Conservation (phyloP, 73 alveolate species). For the Paramecium bursaria region DNA sequence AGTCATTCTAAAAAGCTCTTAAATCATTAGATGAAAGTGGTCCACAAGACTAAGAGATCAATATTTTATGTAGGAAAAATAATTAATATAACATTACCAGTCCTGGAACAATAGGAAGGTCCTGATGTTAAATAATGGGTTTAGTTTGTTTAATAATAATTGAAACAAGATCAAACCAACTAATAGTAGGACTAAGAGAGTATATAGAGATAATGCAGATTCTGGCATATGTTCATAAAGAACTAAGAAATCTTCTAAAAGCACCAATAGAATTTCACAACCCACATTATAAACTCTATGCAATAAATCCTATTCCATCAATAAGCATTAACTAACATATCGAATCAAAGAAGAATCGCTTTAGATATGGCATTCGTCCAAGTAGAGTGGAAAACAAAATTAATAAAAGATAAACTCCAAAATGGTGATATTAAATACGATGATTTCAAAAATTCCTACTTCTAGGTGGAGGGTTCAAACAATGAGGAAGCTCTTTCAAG, state of each 20-base stretch:
- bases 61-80: constrained; percentile 42
- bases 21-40: constrained; percentile 55
- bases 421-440: neutral
- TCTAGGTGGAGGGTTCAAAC: constrained; percentile 8
- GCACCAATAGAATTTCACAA: constrained; percentile 48
- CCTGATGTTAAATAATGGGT: constrained; percentile 38
- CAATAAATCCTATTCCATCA: constrained; percentile 36
- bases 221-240: constrained; percentile 36
- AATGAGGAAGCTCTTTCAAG: constrained; percentile 22
- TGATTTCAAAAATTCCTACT: neutral
- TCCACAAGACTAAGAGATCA: constrained; percentile 4
- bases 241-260: constrained; percentile 36
- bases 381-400: constrained; percentile 53
- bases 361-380: constrained; percentile 49
- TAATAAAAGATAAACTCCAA: neutral
- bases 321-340: neutral
- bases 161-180: neutral
- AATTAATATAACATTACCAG: constrained; percentile 2
- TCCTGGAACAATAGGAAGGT: constrained; percentile 4
- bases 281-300: constrained; percentile 41
- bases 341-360: constrained; percentile 34
- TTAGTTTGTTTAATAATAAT: neutral
- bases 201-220: constrained; percentile 24
- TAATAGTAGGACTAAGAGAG: constrained; percentile 10
- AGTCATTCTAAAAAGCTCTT: constrained; percentile 18